Evolutionary conservation across 805 yeast genomes (phyloP), one percentile per base, ranked within the genome.

Genomic region (Kregervanrija delftensis): DNA sequence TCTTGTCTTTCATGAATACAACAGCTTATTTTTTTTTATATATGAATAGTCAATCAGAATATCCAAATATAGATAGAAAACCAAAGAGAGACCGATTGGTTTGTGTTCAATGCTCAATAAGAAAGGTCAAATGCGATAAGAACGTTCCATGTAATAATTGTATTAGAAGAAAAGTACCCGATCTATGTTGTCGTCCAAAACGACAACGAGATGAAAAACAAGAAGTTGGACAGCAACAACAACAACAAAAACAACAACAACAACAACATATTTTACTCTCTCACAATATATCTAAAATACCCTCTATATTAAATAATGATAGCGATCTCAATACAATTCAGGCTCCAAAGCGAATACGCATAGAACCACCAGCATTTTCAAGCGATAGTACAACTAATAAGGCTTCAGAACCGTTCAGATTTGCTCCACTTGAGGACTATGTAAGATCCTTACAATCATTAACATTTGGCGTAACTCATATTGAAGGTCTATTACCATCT

Each of bases 91-190:
- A 22, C 8, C 11, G 33, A 6, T 49, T 51, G 13, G 57, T 51
- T 9, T 57, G 61, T 37, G 35, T 52, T 5, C 55, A 47, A 13
- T 57, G 61, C 37, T 41, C 58, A 2, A 36, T 43, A 13, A 43
- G 61, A 22, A 57, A 57, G 28, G 58, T 57, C 32, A 51, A 47
- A 30, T 57, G 61, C 36, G 58, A 57, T 42, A 57, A 57, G 47
- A 44, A 48, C 8, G 42, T 54, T 5, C 61, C 61, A 3, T 57
- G 60, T 35, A 41, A 30, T 2, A 56, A 50, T 28, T 57, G 61
- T 40, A 38, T 49, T 8, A 45, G 47, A 17, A 40, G 59, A 30
- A 46, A 49, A 36, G 48, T 44, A n/a, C 40, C 50, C 1, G 50
- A 50, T 38, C 45, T 45, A 16, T 56, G 59, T 33, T 48, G 50